Evolutionary conservation across 2,329 filamentous ascomycete species (phyloP).

Genomic region (Lachnellula willkommii): DNA sequence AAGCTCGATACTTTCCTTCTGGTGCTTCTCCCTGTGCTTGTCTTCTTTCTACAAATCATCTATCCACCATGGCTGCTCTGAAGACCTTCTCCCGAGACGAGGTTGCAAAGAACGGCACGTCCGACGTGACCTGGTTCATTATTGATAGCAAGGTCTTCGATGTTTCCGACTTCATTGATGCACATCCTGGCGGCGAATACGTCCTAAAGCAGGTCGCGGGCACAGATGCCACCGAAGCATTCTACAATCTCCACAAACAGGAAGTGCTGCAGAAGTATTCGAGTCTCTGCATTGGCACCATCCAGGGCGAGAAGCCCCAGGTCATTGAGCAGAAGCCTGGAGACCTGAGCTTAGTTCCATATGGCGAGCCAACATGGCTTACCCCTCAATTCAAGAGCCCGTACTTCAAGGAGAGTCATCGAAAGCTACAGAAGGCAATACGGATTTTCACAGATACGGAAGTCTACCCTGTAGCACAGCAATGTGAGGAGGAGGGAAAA

Average conservation of each 20-base stretch:
- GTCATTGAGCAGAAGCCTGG: conserved; percentile 65
- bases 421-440: conserved; percentile 61
- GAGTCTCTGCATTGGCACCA: conserved; percentile 66
- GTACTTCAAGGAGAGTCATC: conserved; percentile 74
- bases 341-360: conserved; percentile 71
- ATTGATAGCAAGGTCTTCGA: conserved; percentile 87
- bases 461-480: conserved; percentile 67
- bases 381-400: conserved; percentile 70
- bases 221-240: conserved; percentile 72
- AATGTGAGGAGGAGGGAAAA: conserved; percentile 68
- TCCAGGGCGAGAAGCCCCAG: conserved; percentile 69
- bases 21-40: too few relatives aligned
- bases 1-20: neutral
- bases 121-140: conserved; percentile 67
- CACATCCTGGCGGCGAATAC: conserved; percentile 72
- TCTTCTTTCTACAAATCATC: neutral
- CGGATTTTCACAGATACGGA: conserved; percentile 68
- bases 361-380: conserved; percentile 81
- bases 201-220: conserved; percentile 78
- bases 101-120: conserved; percentile 71
- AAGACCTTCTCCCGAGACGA: conserved; percentile 48
- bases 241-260: conserved; percentile 89
- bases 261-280: conserved; percentile 81
- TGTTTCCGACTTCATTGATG: conserved; percentile 76
- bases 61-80: conserved; percentile 24